These are phyloP conservation scores for Tagetes erecta DNA, from an alignment of 129 eudicot genomes.

Conservation along the genomic window DNA sequence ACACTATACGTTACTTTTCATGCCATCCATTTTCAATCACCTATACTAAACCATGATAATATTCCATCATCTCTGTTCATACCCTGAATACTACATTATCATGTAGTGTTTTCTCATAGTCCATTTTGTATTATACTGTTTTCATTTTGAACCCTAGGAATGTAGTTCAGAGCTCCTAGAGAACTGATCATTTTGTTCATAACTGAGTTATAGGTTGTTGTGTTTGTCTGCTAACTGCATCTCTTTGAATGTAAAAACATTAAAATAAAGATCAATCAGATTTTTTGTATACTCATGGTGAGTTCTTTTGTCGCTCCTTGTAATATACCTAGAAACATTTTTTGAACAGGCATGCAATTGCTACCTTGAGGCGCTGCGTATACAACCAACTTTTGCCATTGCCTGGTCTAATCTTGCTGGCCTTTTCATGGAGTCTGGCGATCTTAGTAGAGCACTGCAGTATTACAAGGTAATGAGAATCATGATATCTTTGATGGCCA, in stretches of 20 bases:
- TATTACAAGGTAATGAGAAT: conserved; percentile 72
- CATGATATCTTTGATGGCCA: neutral
- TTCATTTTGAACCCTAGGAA: conserved; percentile 21
- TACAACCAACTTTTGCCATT: conserved; percentile 90
- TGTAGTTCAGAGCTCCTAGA: conserved; percentile 22
- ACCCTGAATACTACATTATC: conserved; percentile 9
- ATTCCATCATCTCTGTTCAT: neutral
- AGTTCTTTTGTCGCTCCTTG: conserved; percentile 27
- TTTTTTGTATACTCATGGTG: neutral
- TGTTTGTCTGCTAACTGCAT: conserved; percentile 22
- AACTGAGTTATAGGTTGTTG: conserved; percentile 19
- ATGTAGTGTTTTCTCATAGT: conserved; percentile 21
- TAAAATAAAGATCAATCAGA: neutral
- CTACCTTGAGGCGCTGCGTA: conserved; percentile 84
- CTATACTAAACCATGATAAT: neutral
- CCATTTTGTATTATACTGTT: conserved; percentile 19
- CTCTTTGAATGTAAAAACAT: neutral
- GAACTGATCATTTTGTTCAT: conserved; percentile 24
- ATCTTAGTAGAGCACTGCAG: conserved; percentile 79
- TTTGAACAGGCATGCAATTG: conserved; percentile 81
- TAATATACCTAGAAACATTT: conserved; percentile 24
- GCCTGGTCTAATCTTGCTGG: conserved; percentile 99
- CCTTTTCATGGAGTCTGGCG: conserved; percentile 93
- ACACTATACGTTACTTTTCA: neutral
- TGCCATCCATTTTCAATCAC: conserved; percentile 3